phyloP scores from a whole-genome alignment of 1,284 basidiomycete species.

The Cutaneotrichosporon spelunceum region DNA sequence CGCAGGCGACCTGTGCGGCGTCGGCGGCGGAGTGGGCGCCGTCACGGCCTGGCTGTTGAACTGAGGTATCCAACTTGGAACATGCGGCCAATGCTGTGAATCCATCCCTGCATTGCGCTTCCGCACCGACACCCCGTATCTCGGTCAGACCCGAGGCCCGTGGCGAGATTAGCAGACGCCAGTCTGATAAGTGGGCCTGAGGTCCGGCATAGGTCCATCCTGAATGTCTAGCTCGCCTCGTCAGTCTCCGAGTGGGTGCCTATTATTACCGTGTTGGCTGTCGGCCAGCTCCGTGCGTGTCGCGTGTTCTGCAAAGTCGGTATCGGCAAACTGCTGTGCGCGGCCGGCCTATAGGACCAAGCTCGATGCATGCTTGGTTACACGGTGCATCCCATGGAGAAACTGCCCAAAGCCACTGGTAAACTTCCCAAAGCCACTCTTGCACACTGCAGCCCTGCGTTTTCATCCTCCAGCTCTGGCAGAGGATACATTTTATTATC shows the following conservation, averaged over 20 bases:
- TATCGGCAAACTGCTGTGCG: not conserved
- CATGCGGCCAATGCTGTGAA: no score
- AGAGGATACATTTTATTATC: not conserved
- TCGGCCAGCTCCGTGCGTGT: not conserved
- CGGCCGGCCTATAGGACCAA: no score
- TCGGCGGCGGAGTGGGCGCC: not conserved
- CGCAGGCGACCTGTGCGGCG: not conserved
- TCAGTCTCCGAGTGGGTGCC: conserved; percentile 38
- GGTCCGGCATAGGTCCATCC: conserved; percentile 41
- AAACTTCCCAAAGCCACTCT: no score
- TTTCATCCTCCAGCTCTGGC: not conserved
- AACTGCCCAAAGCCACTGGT: no score
- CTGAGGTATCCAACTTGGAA: no score
- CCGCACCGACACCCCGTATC: no score
- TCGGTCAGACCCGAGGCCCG: no score
- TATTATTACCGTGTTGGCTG: conserved; percentile 47
- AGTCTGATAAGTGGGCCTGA: not conserved
- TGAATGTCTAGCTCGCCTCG: conserved; percentile 36
- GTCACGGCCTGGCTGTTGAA: not conserved
- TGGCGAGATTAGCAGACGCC: no score
- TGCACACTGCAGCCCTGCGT: no score
- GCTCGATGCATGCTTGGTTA: no score
- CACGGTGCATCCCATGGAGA: no score
- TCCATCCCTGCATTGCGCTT: no score
- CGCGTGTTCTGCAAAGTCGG: not conserved